phyloP scores from a whole-genome alignment of 2,329 filamentous ascomycete genomes.

The Graphilbum fragrans region DNA sequence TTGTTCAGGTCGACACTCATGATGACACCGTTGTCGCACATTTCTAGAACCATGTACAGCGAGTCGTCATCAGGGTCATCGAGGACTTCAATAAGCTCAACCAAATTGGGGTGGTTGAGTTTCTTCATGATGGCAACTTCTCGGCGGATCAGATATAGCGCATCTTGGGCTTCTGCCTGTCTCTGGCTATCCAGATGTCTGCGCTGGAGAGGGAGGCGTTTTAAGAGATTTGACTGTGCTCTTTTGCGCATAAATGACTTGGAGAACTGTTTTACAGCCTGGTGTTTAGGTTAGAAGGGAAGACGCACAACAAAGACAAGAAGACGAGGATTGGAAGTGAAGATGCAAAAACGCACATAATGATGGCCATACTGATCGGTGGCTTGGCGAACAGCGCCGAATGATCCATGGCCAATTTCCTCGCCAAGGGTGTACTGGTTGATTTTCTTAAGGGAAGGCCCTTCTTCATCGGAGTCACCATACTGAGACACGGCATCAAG shows the following conservation, averaged over 20 bases:
- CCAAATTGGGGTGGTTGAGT: slow-evolving; percentile 86
- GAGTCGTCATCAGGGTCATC: slow-evolving; percentile 95
- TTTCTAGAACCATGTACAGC: slow-evolving; percentile 96
- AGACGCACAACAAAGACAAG: background rate
- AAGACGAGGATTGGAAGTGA: too few relatives aligned
- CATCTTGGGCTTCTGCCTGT: slow-evolving; percentile 51
- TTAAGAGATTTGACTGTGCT: slow-evolving; percentile 78
- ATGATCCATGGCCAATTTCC: slow-evolving; percentile 94
- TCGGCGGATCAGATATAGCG: slow-evolving; percentile 80
- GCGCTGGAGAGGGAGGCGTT: slow-evolving; percentile 11
- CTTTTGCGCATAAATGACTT: slow-evolving; percentile 83
- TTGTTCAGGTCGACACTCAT: slow-evolving; percentile 93
- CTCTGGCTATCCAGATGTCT: slow-evolving; percentile 21
- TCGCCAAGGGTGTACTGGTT: slow-evolving; percentile 92
- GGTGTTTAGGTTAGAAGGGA: slow-evolving; percentile 10
- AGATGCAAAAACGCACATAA: slow-evolving; percentile 53
- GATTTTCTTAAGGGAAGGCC: slow-evolving; percentile 69
- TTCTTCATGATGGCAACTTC: slow-evolving; percentile 99
- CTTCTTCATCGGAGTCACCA: slow-evolving; percentile 72
- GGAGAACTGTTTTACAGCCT: slow-evolving; percentile 97
- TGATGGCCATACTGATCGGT: slow-evolving; percentile 83
- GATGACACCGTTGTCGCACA: slow-evolving; percentile 95
- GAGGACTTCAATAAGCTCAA: slow-evolving; percentile 83
- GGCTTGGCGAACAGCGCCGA: slow-evolving; percentile 84
- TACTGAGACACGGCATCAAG: slow-evolving; percentile 83